Evolutionary conservation across 805 yeast species (phyloP), one percentile per base, ranked within the genome.

Genomic region (Cyberlindnera xylosilytica): DNA sequence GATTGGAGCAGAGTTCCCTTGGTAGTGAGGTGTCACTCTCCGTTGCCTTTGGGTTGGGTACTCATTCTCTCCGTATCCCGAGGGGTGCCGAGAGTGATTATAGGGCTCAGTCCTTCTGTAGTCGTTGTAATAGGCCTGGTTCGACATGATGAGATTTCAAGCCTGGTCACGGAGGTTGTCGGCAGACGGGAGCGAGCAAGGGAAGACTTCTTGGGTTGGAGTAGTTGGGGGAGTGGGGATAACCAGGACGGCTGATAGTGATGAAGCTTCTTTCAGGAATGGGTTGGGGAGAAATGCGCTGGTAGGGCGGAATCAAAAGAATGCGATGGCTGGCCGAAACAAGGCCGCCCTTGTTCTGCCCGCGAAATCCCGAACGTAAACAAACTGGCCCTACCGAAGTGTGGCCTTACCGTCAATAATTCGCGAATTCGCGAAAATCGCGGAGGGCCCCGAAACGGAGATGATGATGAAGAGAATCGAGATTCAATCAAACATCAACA

Each of bases 341-440:
- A 27, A 6, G 30, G n/a, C 15, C 7, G 24, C 7, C 24, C 7
- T 22, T 22, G 10, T 22, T 7, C 24, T 22, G 24, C 10, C 24
- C 20, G 11, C 18, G 20, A 6, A 7, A 5, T 11, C 33, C 20
- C 20, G 20, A 17, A 35, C 15, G 20, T 34, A 36, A 41, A 41
- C 44, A 41, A 41, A 41, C 44, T 41, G 44, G 27, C 34, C 44
- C 34, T 41, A 41, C 44, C 44, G 28, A 20, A n/a, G 16, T 29
- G 19, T 29, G 32, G 32, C 32, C 29, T 6, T 6, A 9, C 10
- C 29, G n/a, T 8, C 24, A 8, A 22, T 8, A 22, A 22, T 22
- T 22, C 24, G 24, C 24, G 24, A 22, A 22, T 10, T 22, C 10
- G 24, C 10, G 24, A n/a, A n/a, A n/a, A n/a, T n/a, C n/a, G n/a